A percentile compares a stretch with the other conserved stretches of the same genome.
phyloP scores from a whole-genome alignment of 176 grass and related monocot genomes.

The Zea luxurians region DNA sequence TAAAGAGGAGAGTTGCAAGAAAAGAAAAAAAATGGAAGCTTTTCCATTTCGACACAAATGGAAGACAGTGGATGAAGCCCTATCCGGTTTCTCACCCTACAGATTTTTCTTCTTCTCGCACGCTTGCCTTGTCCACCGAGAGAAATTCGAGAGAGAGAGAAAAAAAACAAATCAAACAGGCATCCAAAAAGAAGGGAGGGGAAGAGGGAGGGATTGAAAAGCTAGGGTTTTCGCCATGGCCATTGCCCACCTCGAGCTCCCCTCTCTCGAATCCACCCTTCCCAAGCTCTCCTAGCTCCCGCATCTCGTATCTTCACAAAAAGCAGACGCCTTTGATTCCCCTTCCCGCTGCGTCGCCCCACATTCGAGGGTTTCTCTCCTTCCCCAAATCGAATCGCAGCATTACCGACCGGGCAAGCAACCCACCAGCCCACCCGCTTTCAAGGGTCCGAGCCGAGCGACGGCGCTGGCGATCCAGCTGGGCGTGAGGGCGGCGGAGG shows the following conservation, averaged over 20 bases:
- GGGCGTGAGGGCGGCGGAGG: constrained; percentile 30
- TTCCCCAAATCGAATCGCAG: constrained; percentile 37
- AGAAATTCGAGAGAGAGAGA: background rate
- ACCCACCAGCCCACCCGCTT: background rate
- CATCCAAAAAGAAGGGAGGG: background rate
- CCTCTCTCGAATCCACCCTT: background rate
- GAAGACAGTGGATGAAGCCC: background rate
- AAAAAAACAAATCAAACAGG: background rate
- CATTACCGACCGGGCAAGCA: constrained; percentile 32
- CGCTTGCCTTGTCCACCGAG: background rate
- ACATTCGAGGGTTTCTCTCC: constrained; percentile 33
- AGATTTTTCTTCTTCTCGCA: background rate
- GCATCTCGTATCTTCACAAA: constrained; percentile 41
- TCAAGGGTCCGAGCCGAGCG: background rate
- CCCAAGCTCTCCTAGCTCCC: constrained; percentile 17
- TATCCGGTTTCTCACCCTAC: background rate
- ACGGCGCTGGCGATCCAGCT: constrained; percentile 50
- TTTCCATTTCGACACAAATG: background rate
- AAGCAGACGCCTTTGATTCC: constrained; percentile 33
- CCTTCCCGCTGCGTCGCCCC: constrained; percentile 11
- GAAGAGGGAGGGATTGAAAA: constrained; percentile 14
- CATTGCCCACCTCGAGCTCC: constrained; percentile 34
- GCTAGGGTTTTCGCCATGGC: constrained; percentile 72
- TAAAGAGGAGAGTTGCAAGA: background rate
- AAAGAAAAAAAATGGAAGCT: background rate